Evolutionary conservation across 2,329 filamentous ascomycete species (phyloP).

Genomic region (Xylaria sp.): DNA sequence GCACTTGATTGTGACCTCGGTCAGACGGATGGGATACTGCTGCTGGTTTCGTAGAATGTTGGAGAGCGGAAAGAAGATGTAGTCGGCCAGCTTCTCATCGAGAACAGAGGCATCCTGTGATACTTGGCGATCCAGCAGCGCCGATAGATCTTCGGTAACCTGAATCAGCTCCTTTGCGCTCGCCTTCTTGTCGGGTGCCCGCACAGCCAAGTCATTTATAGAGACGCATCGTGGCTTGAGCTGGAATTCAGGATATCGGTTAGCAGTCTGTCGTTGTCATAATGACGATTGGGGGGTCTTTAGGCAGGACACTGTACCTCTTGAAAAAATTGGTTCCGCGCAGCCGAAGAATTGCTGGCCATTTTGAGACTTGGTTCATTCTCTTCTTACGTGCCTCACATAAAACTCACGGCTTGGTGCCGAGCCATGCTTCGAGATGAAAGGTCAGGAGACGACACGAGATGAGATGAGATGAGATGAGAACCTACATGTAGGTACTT

Average conservation of each 20-base stretch:
- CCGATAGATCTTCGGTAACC: constrained; percentile 59
- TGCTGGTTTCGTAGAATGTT: constrained; percentile 84
- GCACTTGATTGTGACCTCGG: constrained; percentile 82
- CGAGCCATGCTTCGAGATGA: background rate
- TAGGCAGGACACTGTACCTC: constrained; percentile 43
- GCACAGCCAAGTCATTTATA: constrained; percentile 68
- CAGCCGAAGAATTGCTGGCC: constrained; percentile 40
- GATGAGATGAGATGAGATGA: background rate
- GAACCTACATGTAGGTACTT: no score
- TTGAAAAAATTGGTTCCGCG: constrained; percentile 50
- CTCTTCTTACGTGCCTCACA: constrained; percentile 12
- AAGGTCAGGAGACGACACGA: background rate
- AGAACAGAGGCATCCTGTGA: constrained; percentile 62
- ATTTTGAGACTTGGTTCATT: constrained; percentile 40
- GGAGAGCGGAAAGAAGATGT: constrained; percentile 92
- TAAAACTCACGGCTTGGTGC: background rate
- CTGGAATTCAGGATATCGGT: constrained; percentile 51
- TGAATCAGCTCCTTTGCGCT: constrained; percentile 58
- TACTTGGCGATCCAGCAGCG: constrained; percentile 59
- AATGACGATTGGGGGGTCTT: constrained; percentile 1
- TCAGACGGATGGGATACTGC: constrained; percentile 73
- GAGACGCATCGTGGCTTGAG: constrained; percentile 72
- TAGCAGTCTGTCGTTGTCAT: constrained; percentile 28
- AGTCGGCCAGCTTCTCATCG: constrained; percentile 88
- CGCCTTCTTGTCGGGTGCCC: constrained; percentile 56